Evolutionary conservation across 768 basidiomycete genomes (phyloP), one percentile per base, ranked within the genome.

Genomic region (Infundibulicybe gibba): DNA sequence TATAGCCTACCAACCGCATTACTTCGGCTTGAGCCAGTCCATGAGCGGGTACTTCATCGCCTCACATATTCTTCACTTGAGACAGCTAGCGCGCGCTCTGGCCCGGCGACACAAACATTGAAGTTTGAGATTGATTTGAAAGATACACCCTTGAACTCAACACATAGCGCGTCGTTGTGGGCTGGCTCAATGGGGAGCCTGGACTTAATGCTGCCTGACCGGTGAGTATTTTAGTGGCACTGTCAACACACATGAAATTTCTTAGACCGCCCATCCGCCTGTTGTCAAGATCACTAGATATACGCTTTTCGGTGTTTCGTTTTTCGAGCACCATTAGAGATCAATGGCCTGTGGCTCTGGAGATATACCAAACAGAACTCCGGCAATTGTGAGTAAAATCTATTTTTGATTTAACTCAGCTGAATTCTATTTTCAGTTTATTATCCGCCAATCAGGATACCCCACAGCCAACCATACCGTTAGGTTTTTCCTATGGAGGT

Each of bases 161-260:
- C 53, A 17, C 17, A 25, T 25, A 4, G 25, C 25, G 25, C 25
- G 25, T 25, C 25, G 3, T 78, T 71, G 46, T 65, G 43, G 57
- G 57, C 53, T 43, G 76, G 68, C 35, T 59, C 51, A 34, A 70
- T 74, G 51, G 61, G 54, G 32, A 61, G 53, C 6, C 21, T 81
- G 31, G 71, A 81, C 56, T 39, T 84, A 15, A 66, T 82, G 70
- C 62, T 83, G 54, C 82, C 82, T 34, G 75, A 82, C 55, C 72
- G 80, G 83, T 80, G 4, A 42, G 43, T n/a, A 21, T 15, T 35
- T n/a, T 31, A 31, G 20, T 40, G 6, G 33, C 16, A 41, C 30
- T 44, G 13, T 12, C 20, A 32, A 16, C 34, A 13, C 45, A 45
- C 15, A 41, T 32, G 12, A 14, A 8, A 19, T 30, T 31, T 45